Conservation (phyloP, 78 protist species). For the Dictyostelium firmibasis region DNA sequence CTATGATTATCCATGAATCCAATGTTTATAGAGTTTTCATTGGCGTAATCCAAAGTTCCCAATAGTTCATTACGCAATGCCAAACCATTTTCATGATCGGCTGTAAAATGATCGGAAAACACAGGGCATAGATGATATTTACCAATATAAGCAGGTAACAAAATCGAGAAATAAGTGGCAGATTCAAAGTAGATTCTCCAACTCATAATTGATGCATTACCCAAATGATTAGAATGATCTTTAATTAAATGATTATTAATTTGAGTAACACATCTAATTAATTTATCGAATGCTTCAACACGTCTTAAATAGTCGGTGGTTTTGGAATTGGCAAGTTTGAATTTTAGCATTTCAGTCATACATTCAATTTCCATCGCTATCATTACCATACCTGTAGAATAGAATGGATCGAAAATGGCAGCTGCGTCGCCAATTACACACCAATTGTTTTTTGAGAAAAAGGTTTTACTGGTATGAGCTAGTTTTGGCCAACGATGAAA, state of each 20-base stretch:
- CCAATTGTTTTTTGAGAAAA: slow-evolving; percentile 50
- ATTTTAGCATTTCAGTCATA: slow-evolving; percentile 4
- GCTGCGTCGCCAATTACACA: slow-evolving; percentile 70
- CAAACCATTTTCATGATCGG: slow-evolving; percentile 3
- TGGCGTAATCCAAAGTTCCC: neutral
- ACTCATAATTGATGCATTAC: slow-evolving; percentile 60
- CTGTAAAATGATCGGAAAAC: neutral
- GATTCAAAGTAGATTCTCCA: slow-evolving; percentile 69
- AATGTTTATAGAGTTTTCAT: slow-evolving; percentile 14
- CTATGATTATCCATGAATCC: slow-evolving; percentile 74
- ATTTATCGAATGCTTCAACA: slow-evolving; percentile 1
- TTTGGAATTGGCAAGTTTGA: neutral
- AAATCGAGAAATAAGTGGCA: neutral
- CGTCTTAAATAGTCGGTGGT: neutral
- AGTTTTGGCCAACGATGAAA: slow-evolving; percentile 67
- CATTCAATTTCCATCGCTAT: slow-evolving; percentile 61
- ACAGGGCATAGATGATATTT: slow-evolving; percentile 67
- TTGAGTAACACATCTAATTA: slow-evolving; percentile 54
- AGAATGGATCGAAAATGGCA: slow-evolving; percentile 72
- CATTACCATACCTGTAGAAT: slow-evolving; percentile 66
- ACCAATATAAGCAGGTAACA: slow-evolving; percentile 56
- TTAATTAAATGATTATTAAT: slow-evolving; percentile 59
- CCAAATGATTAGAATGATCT: slow-evolving; percentile 50
- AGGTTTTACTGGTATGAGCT: slow-evolving; percentile 37
- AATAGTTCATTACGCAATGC: slow-evolving; percentile 22